phyloP scores from a whole-genome alignment of 202 grass and related monocot species.

The Setaria viridis region DNA sequence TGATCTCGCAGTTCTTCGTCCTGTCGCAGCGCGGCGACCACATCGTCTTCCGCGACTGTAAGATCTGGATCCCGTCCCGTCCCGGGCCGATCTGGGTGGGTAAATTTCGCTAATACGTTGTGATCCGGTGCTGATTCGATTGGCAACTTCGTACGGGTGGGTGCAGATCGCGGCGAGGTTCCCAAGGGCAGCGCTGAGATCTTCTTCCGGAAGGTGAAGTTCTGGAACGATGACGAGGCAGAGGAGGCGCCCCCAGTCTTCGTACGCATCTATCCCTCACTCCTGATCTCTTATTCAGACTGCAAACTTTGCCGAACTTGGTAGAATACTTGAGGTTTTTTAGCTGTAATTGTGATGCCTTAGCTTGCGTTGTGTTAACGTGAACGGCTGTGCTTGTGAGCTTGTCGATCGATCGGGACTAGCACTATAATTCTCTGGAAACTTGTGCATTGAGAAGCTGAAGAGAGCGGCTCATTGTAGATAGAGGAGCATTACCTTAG shows the following conservation, averaged over 20 bases:
- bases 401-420: not conserved
- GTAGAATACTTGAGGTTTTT: not conserved
- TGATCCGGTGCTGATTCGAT: slow-evolving; percentile 28
- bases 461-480: not conserved
- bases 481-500: not conserved
- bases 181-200: slow-evolving; percentile 98
- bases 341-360: not conserved
- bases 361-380: not conserved
- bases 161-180: slow-evolving; percentile 94
- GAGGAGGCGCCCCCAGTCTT: slow-evolving; percentile 98
- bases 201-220: slow-evolving; percentile 99
- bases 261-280: slow-evolving; percentile 53
- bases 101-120: not conserved
- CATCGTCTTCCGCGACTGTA: slow-evolving; percentile 99
- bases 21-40: slow-evolving; percentile 97
- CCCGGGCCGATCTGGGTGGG: slow-evolving; percentile 30
- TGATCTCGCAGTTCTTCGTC: slow-evolving; percentile 99
- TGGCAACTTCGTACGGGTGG: not conserved
- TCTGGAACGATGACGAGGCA: slow-evolving; percentile 98
- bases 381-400: not conserved
- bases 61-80: slow-evolving; percentile 51
- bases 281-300: not conserved
- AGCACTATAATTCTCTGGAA: not conserved
- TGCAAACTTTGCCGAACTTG: not conserved
- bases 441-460: not conserved